Conservation (phyloP, 139 green algal genomes). For the Chlorella sp. region DNA sequence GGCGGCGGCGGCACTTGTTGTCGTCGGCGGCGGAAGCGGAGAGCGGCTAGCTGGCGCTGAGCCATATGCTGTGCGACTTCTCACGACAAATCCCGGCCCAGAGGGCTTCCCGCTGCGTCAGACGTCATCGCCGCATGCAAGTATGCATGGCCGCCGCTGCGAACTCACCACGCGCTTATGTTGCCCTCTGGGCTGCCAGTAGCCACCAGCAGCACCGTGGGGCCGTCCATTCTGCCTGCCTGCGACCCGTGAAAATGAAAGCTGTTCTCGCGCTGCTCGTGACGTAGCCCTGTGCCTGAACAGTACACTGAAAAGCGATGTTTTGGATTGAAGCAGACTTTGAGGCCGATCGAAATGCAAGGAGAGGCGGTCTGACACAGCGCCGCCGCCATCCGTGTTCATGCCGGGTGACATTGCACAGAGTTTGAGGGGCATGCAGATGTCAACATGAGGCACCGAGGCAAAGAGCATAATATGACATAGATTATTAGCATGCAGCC, state of each 20-base stretch:
- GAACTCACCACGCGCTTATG: constrained; percentile 54
- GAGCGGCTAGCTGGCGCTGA: not conserved
- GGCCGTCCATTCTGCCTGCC: constrained; percentile 12
- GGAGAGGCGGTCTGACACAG: too few relatives aligned
- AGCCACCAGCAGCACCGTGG: constrained; percentile 56
- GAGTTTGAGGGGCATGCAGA: too few relatives aligned
- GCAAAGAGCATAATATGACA: too few relatives aligned
- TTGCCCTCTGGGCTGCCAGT: constrained; percentile 50
- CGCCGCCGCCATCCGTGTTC: too few relatives aligned
- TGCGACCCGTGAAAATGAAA: not conserved
- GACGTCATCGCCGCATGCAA: not conserved
- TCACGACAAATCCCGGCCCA: too few relatives aligned
- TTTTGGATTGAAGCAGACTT: too few relatives aligned
- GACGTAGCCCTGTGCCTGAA: not conserved
- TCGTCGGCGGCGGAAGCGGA: not conserved
- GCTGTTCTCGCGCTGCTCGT: not conserved
- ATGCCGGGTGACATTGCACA: too few relatives aligned
- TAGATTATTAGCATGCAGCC: too few relatives aligned
- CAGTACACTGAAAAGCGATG: too few relatives aligned
- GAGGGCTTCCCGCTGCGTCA: not conserved
- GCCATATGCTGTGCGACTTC: not conserved
- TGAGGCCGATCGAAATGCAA: too few relatives aligned
- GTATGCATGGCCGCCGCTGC: not conserved
- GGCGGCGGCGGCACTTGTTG: not conserved
- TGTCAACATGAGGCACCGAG: too few relatives aligned